Base-by-base conservation (phyloP, 1,284 basidiomycete species). In the Cutaneotrichosporon curvatum region DNA sequence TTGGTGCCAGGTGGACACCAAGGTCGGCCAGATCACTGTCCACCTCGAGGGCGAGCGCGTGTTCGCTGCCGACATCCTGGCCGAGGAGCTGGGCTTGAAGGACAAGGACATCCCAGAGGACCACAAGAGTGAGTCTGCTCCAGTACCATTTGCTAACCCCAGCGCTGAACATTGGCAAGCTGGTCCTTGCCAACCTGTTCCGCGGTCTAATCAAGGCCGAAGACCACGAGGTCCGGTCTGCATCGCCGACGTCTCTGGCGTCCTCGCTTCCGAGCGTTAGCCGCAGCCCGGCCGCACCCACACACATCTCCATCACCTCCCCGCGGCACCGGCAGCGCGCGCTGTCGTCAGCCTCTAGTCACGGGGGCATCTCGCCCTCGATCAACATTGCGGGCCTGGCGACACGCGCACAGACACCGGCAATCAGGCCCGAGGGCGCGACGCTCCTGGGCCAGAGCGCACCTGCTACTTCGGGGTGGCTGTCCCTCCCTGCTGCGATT, bases 1-100 rank as follows among this genome's bases (percentile, higher is more conserved):
- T 4, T 99, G 95, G 95, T 85, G 85, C 42, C 80, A 78, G 16
- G 83, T 87, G 20, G 94, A 97, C 67, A 94, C 90, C 5, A 85
- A 87, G 68, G 83, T 84, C 16, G 94, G 94, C 2, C 80, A 87
- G 28, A 75, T 99, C 50, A 84, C 84, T 0, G 81, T 98, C 4
- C 89, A 96, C 72, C 65, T 98, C 35, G 86, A 81, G 47, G 88
- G 95, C 58, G 67, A 64, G 4, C 74, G 79, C 39, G 88, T 84
- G 57, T 97, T 96, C 67, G 91, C 96, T 51, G 87, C 88, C 10
- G 95, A 98, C 72, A 82, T 94, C 4, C 97, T 95, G 65, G 82
- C 85, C 4, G 92, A 97, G 66, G 94, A 98, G 70, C 81, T 82
- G 45, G 86, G 81, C 20, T 81, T 80, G 67, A 28, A 7, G 8